These are phyloP conservation scores for Phytopythium ostracodes DNA, from an alignment of 352 stramenopile genomes.

Conservation along the genomic window DNA sequence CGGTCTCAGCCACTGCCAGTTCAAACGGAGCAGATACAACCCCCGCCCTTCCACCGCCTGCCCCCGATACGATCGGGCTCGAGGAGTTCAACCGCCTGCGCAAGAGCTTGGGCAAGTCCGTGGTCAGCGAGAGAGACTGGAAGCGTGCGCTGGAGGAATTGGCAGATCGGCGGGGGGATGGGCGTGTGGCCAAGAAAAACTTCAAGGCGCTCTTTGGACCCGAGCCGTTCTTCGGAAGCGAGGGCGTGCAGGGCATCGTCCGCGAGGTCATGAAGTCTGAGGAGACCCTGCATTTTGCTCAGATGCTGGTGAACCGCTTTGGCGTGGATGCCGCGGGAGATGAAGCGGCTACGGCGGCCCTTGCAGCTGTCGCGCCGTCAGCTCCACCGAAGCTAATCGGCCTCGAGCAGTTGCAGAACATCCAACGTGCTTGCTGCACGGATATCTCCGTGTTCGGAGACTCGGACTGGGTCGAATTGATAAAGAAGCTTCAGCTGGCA, in stretches of 20 bases:
- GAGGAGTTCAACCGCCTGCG: conserved; percentile 43
- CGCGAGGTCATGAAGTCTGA: conserved; percentile 38
- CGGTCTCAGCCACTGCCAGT: not conserved
- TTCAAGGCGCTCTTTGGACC: conserved; percentile 59
- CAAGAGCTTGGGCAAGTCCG: conserved; percentile 26
- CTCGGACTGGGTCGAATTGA: conserved; percentile 29
- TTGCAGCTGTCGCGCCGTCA: not conserved
- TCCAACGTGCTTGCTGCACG: conserved; percentile 30
- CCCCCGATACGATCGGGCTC: conserved; percentile 18
- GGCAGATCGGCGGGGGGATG: conserved; percentile 9
- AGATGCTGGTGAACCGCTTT: conserved; percentile 36
- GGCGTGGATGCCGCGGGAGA: conserved; percentile 12
- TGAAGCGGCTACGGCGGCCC: not conserved
- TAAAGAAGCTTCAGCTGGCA: conserved; percentile 22
- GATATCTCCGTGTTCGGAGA: conserved; percentile 16
- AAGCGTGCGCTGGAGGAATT: conserved; percentile 37
- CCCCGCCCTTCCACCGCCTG: not conserved
- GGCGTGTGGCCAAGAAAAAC: conserved; percentile 21
- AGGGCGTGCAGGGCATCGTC: conserved; percentile 33
- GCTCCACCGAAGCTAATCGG: conserved; percentile 25
- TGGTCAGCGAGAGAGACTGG: conserved; percentile 29
- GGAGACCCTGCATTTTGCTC: conserved; percentile 37
- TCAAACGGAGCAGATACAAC: not conserved
- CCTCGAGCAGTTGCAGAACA: conserved; percentile 23
- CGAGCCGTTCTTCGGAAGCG: conserved; percentile 48